Evolutionary conservation across 2,329 filamentous ascomycete species (phyloP).

Genomic region (Gremmenia infestans): DNA sequence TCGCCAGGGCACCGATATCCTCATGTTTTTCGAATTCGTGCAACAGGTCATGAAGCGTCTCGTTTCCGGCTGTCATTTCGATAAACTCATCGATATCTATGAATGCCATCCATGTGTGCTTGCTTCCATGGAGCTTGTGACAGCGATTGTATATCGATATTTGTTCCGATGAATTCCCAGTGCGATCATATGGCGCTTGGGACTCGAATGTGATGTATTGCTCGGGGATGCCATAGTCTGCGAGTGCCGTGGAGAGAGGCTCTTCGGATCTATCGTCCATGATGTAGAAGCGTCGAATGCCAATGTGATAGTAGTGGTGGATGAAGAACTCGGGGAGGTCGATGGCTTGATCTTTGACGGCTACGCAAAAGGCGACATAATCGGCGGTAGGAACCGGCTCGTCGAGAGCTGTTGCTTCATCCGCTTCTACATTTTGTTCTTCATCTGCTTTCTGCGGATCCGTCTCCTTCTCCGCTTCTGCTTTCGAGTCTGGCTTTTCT

Average conservation of each 20-base stretch:
- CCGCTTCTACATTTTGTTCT: too few species aligned
- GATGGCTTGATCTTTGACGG: constrained; percentile 20
- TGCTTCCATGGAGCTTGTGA: constrained; percentile 17
- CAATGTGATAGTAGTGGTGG: constrained; percentile 28
- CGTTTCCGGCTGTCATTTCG: constrained; percentile 19
- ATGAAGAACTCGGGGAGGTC: constrained; percentile 27
- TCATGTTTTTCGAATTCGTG: constrained; percentile 19
- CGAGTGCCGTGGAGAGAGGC: constrained; percentile 12
- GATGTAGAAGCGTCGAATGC: constrained; percentile 26
- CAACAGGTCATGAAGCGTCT: constrained; percentile 29
- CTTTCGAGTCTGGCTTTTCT: not conserved
- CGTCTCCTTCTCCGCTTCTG: too few species aligned
- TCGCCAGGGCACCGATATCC: constrained; percentile 27
- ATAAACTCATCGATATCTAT: constrained; percentile 31
- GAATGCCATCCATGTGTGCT: constrained; percentile 33
- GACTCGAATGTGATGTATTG: constrained; percentile 21
- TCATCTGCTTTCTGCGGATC: too few species aligned
- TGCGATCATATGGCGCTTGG: constrained; percentile 5
- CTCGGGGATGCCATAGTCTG: constrained; percentile 18
- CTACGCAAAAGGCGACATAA: constrained; percentile 26
- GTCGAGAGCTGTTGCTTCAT: not conserved
- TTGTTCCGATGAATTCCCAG: constrained; percentile 10
- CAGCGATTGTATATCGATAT: constrained; percentile 20
- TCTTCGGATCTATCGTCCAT: constrained; percentile 28
- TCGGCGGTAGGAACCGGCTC: constrained; percentile 7